Conservation (phyloP, 2,329 filamentous ascomycete genomes). For the Didymella keratinophila region DNA sequence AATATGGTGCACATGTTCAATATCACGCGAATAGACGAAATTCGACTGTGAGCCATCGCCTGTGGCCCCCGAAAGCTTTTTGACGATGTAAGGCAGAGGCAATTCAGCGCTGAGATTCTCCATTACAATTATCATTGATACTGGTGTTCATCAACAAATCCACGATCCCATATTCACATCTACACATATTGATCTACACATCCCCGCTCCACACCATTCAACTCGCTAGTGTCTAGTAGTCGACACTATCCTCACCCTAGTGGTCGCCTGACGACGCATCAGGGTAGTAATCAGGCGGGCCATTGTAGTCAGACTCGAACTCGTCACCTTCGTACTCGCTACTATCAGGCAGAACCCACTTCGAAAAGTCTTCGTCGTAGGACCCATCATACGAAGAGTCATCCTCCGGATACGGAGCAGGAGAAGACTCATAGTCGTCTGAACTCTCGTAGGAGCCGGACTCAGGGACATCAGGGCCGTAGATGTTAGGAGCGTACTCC, state of each 20-base stretch:
- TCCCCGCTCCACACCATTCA: neutral
- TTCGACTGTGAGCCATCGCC: too few relatives aligned
- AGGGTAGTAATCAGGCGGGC: neutral
- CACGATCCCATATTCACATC: neutral
- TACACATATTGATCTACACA: neutral
- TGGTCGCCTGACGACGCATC: neutral
- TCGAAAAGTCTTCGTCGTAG: neutral
- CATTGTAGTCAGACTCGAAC: slow-evolving; percentile 7
- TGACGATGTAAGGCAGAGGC: too few relatives aligned
- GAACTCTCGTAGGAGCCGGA: neutral
- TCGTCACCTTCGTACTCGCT: slow-evolving; percentile 10
- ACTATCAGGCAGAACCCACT: slow-evolving; percentile 3
- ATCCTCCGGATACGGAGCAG: neutral
- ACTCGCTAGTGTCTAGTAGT: neutral
- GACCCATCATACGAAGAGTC: neutral
- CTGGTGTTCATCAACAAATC: neutral
- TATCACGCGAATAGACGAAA: too few relatives aligned
- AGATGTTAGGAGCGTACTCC: neutral
- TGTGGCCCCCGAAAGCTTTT: too few relatives aligned
- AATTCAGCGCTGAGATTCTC: too few relatives aligned
- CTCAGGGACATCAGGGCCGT: neutral
- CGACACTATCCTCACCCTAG: slow-evolving; percentile 7
- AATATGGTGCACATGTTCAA: neutral
- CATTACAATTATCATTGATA: neutral
- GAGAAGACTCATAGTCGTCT: neutral